Conservation (phyloP, 2,329 filamentous ascomycete genomes). For the Aspergillus floridensis region DNA sequence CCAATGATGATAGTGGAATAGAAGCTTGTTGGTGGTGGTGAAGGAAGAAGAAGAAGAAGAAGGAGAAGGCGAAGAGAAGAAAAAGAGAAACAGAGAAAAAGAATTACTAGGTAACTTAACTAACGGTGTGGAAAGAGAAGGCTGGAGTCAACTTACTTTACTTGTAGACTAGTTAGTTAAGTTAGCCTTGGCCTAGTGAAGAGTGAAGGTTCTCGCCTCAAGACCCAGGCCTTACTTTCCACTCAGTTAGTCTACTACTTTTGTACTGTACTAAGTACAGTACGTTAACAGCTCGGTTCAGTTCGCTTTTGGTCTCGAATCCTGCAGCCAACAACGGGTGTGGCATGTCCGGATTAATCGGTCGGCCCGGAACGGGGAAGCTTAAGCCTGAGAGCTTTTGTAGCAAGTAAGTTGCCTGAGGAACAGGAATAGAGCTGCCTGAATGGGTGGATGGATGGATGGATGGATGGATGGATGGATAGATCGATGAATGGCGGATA, state of each 20-base stretch:
- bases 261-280: neutral
- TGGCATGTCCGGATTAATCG: slow-evolving; percentile 18
- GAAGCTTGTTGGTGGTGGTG: neutral
- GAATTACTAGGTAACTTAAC: too few relatives aligned
- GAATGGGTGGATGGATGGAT: too few relatives aligned
- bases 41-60: neutral
- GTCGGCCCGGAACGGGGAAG: slow-evolving; percentile 16
- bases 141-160: too few relatives aligned
- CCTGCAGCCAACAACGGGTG: slow-evolving; percentile 14
- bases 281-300: neutral
- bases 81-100: slow-evolving; percentile 12
- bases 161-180: too few relatives aligned
- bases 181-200: too few relatives aligned
- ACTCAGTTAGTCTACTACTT: neutral
- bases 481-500: too few relatives aligned
- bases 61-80: neutral
- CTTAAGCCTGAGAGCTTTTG: slow-evolving; percentile 4
- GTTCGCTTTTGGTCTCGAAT: slow-evolving; percentile 24
- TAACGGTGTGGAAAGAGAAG: neutral
- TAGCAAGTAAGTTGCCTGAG: neutral
- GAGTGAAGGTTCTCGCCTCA: slow-evolving; percentile 16
- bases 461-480: too few relatives aligned
- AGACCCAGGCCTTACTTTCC: slow-evolving; percentile 11
- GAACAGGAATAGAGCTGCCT: neutral
- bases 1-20: neutral